A percentile compares a stretch with the other conserved stretches of the same genome.
Evolutionary conservation across 2,329 filamentous ascomycete species (phyloP).

Genomic region (Pestalotiopsis fici): DNA sequence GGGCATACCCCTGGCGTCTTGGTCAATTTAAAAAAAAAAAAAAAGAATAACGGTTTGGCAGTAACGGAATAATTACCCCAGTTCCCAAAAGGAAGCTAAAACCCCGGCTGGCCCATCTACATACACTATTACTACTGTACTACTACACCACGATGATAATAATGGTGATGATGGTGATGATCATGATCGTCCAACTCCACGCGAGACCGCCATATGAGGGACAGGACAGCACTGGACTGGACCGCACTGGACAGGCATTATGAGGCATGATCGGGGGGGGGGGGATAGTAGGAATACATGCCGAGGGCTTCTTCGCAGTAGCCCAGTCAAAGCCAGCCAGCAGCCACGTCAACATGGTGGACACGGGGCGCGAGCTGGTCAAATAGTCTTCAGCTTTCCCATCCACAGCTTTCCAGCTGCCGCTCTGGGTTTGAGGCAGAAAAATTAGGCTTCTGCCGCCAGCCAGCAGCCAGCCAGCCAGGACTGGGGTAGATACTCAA

Average conservation of each 20-base stretch:
- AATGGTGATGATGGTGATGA: too few species aligned
- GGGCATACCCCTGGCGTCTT: neutral
- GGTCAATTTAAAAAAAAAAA: neutral
- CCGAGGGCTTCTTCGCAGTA: too few species aligned
- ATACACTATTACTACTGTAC: too few species aligned
- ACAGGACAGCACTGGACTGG: too few species aligned
- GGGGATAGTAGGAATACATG: too few species aligned
- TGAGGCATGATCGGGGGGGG: too few species aligned
- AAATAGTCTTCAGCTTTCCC: neutral
- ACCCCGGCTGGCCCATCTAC: too few species aligned
- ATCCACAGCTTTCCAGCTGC: neutral
- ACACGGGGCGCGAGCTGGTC: neutral
- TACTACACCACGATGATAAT: too few species aligned
- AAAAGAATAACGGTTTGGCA: neutral
- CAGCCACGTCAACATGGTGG: neutral
- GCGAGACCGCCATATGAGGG: too few species aligned
- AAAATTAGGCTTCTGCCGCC: slow-evolving; percentile 5
- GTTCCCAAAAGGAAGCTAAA: too few species aligned
- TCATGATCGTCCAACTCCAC: too few species aligned
- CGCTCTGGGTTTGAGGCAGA: neutral
- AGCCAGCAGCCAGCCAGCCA: neutral
- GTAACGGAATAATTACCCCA: neutral
- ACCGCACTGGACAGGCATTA: too few species aligned
- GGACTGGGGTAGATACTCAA: neutral
- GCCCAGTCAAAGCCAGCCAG: neutral